Evolutionary conservation across 2,329 filamentous ascomycete species (phyloP).

Genomic region (Cladosporium sp.): DNA sequence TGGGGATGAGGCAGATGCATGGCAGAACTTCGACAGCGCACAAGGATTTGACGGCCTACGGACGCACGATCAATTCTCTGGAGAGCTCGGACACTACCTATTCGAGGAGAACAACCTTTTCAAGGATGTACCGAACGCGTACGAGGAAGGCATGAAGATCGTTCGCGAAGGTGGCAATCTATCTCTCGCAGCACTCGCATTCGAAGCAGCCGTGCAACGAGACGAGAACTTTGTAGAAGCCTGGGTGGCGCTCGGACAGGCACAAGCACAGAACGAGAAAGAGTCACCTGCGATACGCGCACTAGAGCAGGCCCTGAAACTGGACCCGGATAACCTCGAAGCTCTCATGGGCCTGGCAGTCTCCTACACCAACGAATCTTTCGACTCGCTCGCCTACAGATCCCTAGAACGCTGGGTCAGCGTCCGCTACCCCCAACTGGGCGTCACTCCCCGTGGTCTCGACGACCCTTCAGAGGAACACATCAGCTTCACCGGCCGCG

Average conservation of each 20-base stretch:
- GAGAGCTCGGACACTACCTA: slow-evolving; percentile 82
- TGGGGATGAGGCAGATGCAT: slow-evolving; percentile 78
- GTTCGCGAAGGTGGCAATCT: slow-evolving; percentile 93
- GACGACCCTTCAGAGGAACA: slow-evolving; percentile 61
- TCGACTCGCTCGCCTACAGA: slow-evolving; percentile 94
- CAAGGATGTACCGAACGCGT: slow-evolving; percentile 76
- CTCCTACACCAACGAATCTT: slow-evolving; percentile 97
- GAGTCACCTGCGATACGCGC: slow-evolving; percentile 94
- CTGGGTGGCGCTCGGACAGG: slow-evolving; percentile 88
- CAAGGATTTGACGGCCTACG: slow-evolving; percentile 59
- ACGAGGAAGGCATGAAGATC: slow-evolving; percentile 89
- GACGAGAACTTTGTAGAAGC: slow-evolving; percentile 85
- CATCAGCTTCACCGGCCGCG: slow-evolving; percentile 90
- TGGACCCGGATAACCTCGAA: slow-evolving; percentile 82
- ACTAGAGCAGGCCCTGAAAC: slow-evolving; percentile 83
- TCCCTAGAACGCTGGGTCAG: slow-evolving; percentile 96
- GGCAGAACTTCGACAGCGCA: slow-evolving; percentile 73
- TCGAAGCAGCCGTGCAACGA: slow-evolving; percentile 93
- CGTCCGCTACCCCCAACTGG: slow-evolving; percentile 86
- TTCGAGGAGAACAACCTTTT: slow-evolving; percentile 96
- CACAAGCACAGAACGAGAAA: slow-evolving; percentile 98
- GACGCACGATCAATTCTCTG: slow-evolving; percentile 61
- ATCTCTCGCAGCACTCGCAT: slow-evolving; percentile 87
- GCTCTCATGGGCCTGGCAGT: slow-evolving; percentile 95
- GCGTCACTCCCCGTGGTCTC: slow-evolving; percentile 69